A percentile compares a stretch with the other conserved stretches of the same genome.
Conservation (phyloP, 2,329 filamentous ascomycete genomes). For the Bipolaris zeicola region DNA sequence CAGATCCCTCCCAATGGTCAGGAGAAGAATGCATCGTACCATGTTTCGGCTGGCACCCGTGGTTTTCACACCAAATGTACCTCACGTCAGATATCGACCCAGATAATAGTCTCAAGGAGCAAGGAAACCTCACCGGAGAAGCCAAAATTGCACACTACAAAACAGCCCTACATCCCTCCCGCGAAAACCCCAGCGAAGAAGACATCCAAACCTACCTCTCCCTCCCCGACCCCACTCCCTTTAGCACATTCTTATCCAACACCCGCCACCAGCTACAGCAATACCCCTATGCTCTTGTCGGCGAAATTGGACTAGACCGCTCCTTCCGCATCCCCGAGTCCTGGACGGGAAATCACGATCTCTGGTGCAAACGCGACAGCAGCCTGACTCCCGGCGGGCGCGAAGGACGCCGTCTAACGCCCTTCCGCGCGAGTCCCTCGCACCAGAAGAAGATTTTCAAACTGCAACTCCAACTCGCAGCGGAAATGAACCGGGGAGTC, state of each 20-base stretch:
- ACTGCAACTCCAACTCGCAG: slow-evolving; percentile 73
- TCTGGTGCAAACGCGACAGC: slow-evolving; percentile 51
- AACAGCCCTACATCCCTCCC: slow-evolving; percentile 64
- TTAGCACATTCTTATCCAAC: slow-evolving; percentile 63
- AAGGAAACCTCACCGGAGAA: slow-evolving; percentile 56
- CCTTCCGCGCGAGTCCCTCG: slow-evolving; percentile 68
- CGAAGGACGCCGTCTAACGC: slow-evolving; percentile 70
- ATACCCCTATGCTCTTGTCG: slow-evolving; percentile 70
- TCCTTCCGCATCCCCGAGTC: slow-evolving; percentile 73
- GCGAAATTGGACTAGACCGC: slow-evolving; percentile 79
- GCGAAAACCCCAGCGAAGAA: slow-evolving; percentile 36
- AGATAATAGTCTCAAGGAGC: slow-evolving; percentile 8
- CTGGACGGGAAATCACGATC: slow-evolving; percentile 51
- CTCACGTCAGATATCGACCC: slow-evolving; percentile 13
- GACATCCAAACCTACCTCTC: slow-evolving; percentile 51
- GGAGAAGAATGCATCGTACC: slow-evolving; percentile 62
- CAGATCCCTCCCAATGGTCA: slow-evolving; percentile 32
- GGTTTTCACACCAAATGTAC: slow-evolving; percentile 81
- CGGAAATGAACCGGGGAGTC: slow-evolving; percentile 67
- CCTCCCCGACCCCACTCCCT: slow-evolving; percentile 65
- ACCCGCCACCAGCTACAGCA: slow-evolving; percentile 61
- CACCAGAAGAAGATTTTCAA: slow-evolving; percentile 72
- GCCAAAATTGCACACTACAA: slow-evolving; percentile 66
- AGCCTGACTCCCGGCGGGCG: slow-evolving; percentile 70
- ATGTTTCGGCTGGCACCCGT: slow-evolving; percentile 86